phyloP scores from a whole-genome alignment of 805 yeast genomes.

The Spathaspora sp. region DNA sequence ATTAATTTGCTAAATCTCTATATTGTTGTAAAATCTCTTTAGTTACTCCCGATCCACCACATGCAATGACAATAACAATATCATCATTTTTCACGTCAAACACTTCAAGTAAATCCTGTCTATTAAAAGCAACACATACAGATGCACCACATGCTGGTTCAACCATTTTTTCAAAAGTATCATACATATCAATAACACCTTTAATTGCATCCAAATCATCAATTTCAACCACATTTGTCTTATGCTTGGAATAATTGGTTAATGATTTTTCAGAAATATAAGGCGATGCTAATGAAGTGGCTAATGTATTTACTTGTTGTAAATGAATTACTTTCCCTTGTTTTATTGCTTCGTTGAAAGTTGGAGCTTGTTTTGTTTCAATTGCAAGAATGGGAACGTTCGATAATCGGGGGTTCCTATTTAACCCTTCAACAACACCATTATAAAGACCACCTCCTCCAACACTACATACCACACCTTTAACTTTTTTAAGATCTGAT shows the following conservation, averaged over 20 bases:
- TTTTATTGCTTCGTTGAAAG: constrained; percentile 17
- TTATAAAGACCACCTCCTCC: constrained; percentile 35
- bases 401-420: constrained; percentile 9
- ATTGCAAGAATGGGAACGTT: constrained; percentile 23
- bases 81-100: constrained; percentile 19
- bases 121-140: constrained; percentile 11
- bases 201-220: constrained; percentile 24
- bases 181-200: constrained; percentile 20
- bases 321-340: constrained; percentile 16
- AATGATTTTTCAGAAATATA: constrained; percentile 18
- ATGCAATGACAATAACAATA: constrained; percentile 22
- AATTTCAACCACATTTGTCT: constrained; percentile 14
- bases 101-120: constrained; percentile 10
- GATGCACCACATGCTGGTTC: constrained; percentile 37
- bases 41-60: constrained; percentile 24
- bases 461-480: constrained; percentile 26
- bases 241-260: constrained; percentile 13
- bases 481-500: constrained; percentile 14
- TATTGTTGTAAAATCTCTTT: constrained; percentile 5
- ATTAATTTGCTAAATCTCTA: constrained; percentile 3
- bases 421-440: constrained; percentile 24
- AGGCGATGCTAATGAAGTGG: constrained; percentile 28
- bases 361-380: constrained; percentile 24
- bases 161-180: constrained; percentile 16
- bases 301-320: constrained; percentile 17